Evolutionary conservation across 1,284 basidiomycete genomes (phyloP), one percentile per base, ranked within the genome.

Genomic region (Ustilago cynodontis): DNA sequence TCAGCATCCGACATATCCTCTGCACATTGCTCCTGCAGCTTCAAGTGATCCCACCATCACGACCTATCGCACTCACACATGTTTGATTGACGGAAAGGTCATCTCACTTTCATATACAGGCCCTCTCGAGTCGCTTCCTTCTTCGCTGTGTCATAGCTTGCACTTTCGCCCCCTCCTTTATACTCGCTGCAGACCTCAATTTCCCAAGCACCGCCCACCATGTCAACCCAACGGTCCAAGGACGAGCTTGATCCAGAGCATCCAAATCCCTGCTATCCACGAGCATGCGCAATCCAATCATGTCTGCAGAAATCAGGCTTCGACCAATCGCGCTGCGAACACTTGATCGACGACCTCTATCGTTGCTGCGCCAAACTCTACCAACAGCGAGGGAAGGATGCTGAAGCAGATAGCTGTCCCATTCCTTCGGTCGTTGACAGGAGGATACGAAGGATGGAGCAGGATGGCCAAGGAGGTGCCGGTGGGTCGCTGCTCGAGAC

Each of bases 301-400:
- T 85, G 84, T 62, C 73, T 85, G 28, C 79, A 83, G 53, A 77
- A 72, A 35, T 71, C 76, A 16, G 71, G 71, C 50, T 84, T 73
- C 60, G 65, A 84, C 52, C 84, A 85, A 53, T 73, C 81, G 4
- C 72, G 71, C n/a, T 85, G 84, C 62, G 72, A 82, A 41, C 55
- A 72, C 41, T 63, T 82, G 33, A 72, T 85, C 28, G 72, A 79
- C 57, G 77, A 80, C 29, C 72, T 85, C 13, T 83, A 85, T 47
- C 67, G 78, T 8, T 85, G 84, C 73, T 85, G 84, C 58, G 75
- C 65, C 31, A 53, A 59, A n/a, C 82, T 80, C 70, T 85, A 85
- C 58, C 60, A 63, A 41, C 60, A 71, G 56, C 54, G 78, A 10
- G 84, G 82, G 9, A 62, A 43, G 5, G 71, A 78, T 16, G 76